phyloP scores from a whole-genome alignment of 768 basidiomycete species.

The Phanerochaete carnosa region DNA sequence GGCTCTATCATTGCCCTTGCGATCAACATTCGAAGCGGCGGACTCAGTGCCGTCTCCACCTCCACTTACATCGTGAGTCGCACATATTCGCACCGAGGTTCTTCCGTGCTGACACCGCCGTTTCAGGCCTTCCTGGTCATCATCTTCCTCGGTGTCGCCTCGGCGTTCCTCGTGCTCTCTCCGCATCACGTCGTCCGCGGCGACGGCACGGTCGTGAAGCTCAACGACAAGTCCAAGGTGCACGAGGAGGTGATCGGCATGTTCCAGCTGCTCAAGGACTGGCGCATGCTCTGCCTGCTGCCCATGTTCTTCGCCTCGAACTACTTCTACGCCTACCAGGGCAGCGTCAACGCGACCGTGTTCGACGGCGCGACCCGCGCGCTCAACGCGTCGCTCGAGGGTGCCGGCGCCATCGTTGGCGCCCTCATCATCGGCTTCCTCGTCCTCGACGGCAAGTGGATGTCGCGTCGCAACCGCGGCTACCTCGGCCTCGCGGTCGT shows the following conservation, averaged over 20 bases:
- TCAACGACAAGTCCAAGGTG: constrained; percentile 28
- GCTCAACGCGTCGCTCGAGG: constrained; percentile 36
- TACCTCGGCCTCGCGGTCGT: constrained; percentile 35
- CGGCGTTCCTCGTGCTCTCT: constrained; percentile 33
- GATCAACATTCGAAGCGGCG: constrained; percentile 34
- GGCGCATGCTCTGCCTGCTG: constrained; percentile 36
- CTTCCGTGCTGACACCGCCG: neutral
- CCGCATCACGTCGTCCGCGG: constrained; percentile 34
- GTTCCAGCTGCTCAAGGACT: constrained; percentile 35
- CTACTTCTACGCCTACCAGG: constrained; percentile 46
- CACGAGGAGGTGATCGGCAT: constrained; percentile 28
- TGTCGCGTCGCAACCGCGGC: constrained; percentile 35
- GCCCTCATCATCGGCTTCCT: constrained; percentile 39
- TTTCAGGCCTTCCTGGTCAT: constrained; percentile 39
- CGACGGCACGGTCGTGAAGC: constrained; percentile 39
- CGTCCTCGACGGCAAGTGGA: constrained; percentile 33
- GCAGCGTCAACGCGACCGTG: constrained; percentile 34
- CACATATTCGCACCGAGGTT: neutral
- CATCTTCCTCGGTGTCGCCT: constrained; percentile 38
- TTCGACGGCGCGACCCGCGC: constrained; percentile 45
- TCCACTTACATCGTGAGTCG: constrained; percentile 36
- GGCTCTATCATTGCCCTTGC: constrained; percentile 42
- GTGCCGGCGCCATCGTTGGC: constrained; percentile 39
- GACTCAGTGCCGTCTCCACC: constrained; percentile 33
- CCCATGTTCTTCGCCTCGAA: constrained; percentile 45